Evolutionary conservation across 306 rosid species (phyloP).

Genomic region (Astragalus membranaceus): DNA sequence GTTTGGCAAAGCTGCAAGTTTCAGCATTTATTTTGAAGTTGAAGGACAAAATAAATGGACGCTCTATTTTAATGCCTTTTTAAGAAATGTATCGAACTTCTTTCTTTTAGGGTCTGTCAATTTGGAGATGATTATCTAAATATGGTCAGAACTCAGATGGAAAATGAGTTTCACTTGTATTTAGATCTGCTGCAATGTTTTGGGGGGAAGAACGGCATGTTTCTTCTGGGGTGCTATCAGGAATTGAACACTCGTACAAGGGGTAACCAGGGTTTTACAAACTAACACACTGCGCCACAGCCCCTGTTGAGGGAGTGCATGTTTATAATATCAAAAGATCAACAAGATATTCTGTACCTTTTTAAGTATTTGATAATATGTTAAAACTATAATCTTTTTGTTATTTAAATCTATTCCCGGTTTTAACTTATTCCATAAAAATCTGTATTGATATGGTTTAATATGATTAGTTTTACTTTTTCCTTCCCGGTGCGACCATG

Average conservation of each 20-base stretch:
- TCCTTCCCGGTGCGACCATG: not conserved
- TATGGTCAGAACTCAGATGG: not conserved
- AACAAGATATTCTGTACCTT: not conserved
- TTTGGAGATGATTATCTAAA: not conserved
- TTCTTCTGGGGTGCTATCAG: too few species aligned
- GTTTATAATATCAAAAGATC: not conserved
- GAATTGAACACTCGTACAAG: too few species aligned
- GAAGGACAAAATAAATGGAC: not conserved
- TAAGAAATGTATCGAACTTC: not conserved
- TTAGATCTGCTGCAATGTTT: not conserved
- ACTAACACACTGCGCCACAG: too few species aligned
- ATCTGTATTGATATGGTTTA: conserved; percentile 4
- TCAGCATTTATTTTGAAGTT: not conserved
- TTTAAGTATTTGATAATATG: not conserved
- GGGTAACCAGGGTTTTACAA: too few species aligned
- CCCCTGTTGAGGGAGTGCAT: not conserved
- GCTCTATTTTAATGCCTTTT: not conserved
- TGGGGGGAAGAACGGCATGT: not conserved
- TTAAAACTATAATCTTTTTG: not conserved
- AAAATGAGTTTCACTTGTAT: not conserved
- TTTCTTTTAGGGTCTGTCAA: not conserved
- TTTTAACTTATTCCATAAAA: not conserved
- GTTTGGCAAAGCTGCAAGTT: not conserved
- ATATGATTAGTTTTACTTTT: not conserved
- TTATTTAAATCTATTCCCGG: not conserved